phyloP scores from a whole-genome alignment of 192 early-diverging fungal genomes.

The Dimargaris cristalligena region DNA sequence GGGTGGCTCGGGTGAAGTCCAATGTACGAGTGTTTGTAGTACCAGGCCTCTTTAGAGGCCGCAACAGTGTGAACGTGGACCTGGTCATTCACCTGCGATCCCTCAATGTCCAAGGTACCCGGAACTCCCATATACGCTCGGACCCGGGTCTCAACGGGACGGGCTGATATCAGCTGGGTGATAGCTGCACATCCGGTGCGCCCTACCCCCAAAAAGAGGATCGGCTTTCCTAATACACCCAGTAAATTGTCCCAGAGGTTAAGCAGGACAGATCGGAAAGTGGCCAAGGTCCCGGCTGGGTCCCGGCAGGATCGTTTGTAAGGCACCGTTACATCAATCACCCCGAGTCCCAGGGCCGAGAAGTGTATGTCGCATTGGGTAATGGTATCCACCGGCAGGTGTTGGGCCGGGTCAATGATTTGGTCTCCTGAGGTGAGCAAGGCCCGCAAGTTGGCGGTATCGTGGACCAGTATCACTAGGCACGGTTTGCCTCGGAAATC shows the following conservation, averaged over 20 bases:
- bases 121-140: conserved; percentile 1
- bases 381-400: not conserved
- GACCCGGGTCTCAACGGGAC: not conserved
- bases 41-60: conserved; percentile 3
- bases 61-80: not conserved
- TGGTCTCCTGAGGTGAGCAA: not conserved
- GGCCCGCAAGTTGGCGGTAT: conserved; percentile 6
- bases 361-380: not conserved
- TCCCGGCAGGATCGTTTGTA: not conserved
- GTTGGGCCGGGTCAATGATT: not conserved
- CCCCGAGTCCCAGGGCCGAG: not conserved
- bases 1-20: conserved; percentile 2
- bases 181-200: conserved; percentile 1
- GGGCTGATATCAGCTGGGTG: not conserved
- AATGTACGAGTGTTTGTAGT: not conserved
- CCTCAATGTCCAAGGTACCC: not conserved
- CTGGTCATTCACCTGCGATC: not conserved
- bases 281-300: not conserved
- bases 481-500: too few species aligned
- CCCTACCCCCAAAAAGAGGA: not conserved
- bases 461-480: conserved; percentile 6
- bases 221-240: too few species aligned
- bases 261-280: not conserved
- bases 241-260: conserved; percentile 2
- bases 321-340: conserved; percentile 3